These are phyloP conservation scores for Ceratobasidium sp. DNA, from an alignment of 1,284 basidiomycete species.

Conservation along the genomic window DNA sequence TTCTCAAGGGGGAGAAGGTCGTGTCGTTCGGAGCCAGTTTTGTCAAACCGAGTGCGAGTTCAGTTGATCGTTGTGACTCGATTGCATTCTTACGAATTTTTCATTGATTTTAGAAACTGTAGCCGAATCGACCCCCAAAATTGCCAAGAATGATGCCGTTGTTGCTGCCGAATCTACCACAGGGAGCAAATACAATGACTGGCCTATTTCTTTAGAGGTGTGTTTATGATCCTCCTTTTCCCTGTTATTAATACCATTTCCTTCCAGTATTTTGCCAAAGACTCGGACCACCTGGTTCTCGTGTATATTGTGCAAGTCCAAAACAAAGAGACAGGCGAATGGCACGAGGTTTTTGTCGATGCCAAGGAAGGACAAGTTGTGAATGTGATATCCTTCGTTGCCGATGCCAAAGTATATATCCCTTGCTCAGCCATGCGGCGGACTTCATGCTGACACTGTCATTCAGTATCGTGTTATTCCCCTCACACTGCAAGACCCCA, in stretches of 20 bases:
- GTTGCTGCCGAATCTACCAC: constrained; percentile 37
- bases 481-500: constrained; percentile 34
- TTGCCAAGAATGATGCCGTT: constrained; percentile 45
- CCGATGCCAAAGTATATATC: constrained; percentile 26
- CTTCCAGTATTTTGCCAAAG: constrained; percentile 45
- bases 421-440: not conserved
- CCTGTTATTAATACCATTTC: not conserved
- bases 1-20: constrained; percentile 59
- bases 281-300: constrained; percentile 41
- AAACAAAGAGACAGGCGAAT: constrained; percentile 50
- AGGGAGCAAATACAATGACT: constrained; percentile 27
- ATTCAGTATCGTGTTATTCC: constrained; percentile 43
- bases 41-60: constrained; percentile 54
- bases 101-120: constrained; percentile 26
- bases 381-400: constrained; percentile 46
- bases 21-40: constrained; percentile 68
- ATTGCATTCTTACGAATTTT: not conserved
- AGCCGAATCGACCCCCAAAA: constrained; percentile 40
- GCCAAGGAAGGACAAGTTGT: constrained; percentile 38
- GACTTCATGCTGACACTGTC: not conserved
- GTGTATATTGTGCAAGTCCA: constrained; percentile 46
- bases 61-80: not conserved
- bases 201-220: constrained; percentile 13
- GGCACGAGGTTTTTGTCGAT: constrained; percentile 47
- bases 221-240: not conserved